Conservation (phyloP, 2,329 filamentous ascomycete species). For the Colletotrichum tropicicola region DNA sequence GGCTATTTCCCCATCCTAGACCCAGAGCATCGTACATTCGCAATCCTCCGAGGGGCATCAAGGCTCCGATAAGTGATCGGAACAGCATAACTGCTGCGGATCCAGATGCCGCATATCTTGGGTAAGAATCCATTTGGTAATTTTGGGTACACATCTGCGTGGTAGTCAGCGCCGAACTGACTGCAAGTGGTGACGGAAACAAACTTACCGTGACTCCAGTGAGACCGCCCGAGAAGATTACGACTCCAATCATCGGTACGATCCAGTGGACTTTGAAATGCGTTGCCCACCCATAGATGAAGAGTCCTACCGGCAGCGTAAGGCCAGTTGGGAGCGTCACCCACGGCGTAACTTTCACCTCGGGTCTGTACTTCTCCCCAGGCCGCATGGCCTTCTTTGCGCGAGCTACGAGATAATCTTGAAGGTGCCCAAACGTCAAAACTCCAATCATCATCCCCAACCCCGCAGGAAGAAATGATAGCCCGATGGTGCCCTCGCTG, state of each 20-base stretch:
- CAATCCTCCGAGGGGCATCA: constrained; percentile 43
- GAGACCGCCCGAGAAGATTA: constrained; percentile 44
- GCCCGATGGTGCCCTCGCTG: constrained; percentile 34
- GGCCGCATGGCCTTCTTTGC: background rate
- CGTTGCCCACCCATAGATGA: constrained; percentile 42
- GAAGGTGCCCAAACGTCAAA: constrained; percentile 35
- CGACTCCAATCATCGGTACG: constrained; percentile 58
- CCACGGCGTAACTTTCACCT: background rate
- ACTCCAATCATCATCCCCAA: background rate
- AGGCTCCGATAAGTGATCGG: constrained; percentile 40
- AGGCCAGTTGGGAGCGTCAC: constrained; percentile 49
- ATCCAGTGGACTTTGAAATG: constrained; percentile 66
- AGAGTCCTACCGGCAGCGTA: constrained; percentile 40
- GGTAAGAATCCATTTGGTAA: constrained; percentile 63
- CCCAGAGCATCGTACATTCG: constrained; percentile 43
- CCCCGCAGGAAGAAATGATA: background rate
- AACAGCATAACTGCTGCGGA: constrained; percentile 42
- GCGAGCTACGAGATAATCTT: constrained; percentile 43
- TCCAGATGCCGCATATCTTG: constrained; percentile 40
- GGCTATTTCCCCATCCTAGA: constrained; percentile 47
- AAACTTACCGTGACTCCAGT: constrained; percentile 46
- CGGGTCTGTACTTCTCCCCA: background rate
- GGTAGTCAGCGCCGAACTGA: constrained; percentile 34
- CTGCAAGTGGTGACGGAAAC: background rate
- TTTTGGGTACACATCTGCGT: constrained; percentile 55